These are phyloP conservation scores for Middelhovenomyces tepae DNA, from an alignment of 805 yeast genomes.

Conservation along the genomic window DNA sequence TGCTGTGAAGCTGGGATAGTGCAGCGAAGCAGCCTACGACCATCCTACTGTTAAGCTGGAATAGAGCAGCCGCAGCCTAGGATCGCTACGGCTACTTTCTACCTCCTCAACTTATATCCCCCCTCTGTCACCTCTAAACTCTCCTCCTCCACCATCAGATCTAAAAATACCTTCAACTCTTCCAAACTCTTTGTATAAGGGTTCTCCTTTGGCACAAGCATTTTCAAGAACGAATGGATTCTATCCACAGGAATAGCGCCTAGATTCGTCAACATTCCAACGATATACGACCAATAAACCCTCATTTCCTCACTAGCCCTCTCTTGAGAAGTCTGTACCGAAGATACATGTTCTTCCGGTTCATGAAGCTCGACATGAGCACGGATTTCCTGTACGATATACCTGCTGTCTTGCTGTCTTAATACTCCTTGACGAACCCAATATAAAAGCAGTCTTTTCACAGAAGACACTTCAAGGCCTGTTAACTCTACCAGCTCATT, in stretches of 20 bases:
- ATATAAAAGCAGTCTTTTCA: neutral
- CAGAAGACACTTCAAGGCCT: neutral
- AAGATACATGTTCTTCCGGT: neutral
- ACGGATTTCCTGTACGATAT: constrained; percentile 1
- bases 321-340: constrained; percentile 22
- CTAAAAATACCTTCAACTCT: constrained; percentile 37
- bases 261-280: constrained; percentile 49
- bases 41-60: neutral
- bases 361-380: too few species aligned
- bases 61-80: neutral
- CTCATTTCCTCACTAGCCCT: constrained; percentile 28
- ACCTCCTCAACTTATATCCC: constrained; percentile 27
- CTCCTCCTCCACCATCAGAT: constrained; percentile 37
- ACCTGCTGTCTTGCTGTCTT: neutral
- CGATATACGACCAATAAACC: constrained; percentile 40
- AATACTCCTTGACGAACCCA: constrained; percentile 4
- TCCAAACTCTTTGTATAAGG: constrained; percentile 32
- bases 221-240: constrained; percentile 45
- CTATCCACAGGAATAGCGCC: constrained; percentile 41
- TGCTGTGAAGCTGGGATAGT: neutral
- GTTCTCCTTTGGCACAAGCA: constrained; percentile 47
- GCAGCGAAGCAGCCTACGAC: constrained; percentile 1
- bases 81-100: constrained; percentile 2
- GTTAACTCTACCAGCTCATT: too few species aligned
- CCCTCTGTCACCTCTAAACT: constrained; percentile 30